Evolutionary conservation across 768 basidiomycete genomes (phyloP), one percentile per base, ranked within the genome.

Genomic region (Lentinula aciculospora): DNA sequence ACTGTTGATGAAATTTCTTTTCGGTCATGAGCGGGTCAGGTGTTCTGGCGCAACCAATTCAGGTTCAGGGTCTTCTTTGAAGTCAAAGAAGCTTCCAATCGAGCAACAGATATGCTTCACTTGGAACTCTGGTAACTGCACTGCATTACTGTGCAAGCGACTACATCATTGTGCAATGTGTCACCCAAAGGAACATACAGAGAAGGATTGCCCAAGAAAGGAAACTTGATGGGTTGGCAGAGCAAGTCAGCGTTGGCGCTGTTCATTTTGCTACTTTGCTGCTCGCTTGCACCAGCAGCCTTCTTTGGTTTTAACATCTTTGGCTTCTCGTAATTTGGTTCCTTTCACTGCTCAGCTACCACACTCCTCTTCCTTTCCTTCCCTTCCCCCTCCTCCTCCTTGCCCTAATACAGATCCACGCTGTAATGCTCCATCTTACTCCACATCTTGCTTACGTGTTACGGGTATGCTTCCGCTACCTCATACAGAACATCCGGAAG

Each of bases 361-460:
- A 23, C 45, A 31, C 27, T n/a, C 21, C 1, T 31, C 29, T 31
- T 21, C n/a, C 13, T 51, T 51, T 28, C 49, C 49, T 32, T 7
- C 49, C 4, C 34, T 51, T n/a, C 8, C 23, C 19, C 12, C 32
- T 19, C 62, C 62, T 2, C 63, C 58, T 3, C 29, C 19, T 15
- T 53, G 58, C 21, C 63, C 58, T 8, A 62, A 64, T 44, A 56
- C 61, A 10, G 63, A 60, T 21, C 56, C 59, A 5, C 58, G 63
- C 3, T 53, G 32, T 54, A 64, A 64, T 19, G 48, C 48, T n/a
- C 61, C 45, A 46, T 21, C 36, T 25, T 32, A 37, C 44, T 45
- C 31, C 44, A 3, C 46, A 46, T 13, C 21, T 19, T 17, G 25
- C 25, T n/a, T 13, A 19, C 49, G n/a, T n/a, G n/a, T n/a, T n/a